A percentile compares a stretch with the other conserved stretches of the same genome.
phyloP scores from a whole-genome alignment of 2,329 filamentous ascomycete genomes.

The Nigrospora osmanthi region DNA sequence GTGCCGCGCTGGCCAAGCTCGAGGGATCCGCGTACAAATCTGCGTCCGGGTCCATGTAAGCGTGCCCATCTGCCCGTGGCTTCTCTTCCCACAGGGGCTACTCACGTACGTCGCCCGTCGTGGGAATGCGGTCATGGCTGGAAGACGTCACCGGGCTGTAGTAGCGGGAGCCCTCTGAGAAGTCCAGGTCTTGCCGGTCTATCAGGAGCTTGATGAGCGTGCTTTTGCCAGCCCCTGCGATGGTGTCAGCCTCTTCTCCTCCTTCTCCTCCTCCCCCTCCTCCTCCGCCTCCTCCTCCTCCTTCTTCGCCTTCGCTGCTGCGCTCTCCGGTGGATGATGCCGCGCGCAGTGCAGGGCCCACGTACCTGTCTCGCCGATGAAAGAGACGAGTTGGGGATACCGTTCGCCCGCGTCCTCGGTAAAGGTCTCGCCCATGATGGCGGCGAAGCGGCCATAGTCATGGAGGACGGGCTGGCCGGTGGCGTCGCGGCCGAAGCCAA shows the following conservation, averaged over 20 bases:
- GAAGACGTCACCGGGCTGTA: conserved; percentile 37
- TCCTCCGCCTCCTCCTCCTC: not conserved
- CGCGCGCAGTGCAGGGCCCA: not conserved
- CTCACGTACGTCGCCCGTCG: conserved; percentile 36
- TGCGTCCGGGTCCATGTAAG: not conserved
- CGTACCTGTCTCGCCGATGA: conserved; percentile 32
- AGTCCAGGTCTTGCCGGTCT: conserved; percentile 20
- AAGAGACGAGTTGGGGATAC: conserved; percentile 32
- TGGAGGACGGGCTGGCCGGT: conserved; percentile 18
- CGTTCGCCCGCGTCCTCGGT: conserved; percentile 16
- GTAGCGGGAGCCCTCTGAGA: conserved; percentile 18
- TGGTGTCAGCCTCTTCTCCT: not conserved
- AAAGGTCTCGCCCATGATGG: conserved; percentile 27
- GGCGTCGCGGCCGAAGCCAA: conserved; percentile 22
- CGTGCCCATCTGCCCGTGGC: too few relatives aligned
- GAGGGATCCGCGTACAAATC: conserved; percentile 41
- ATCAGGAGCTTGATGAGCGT: conserved; percentile 41
- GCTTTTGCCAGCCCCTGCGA: conserved; percentile 36
- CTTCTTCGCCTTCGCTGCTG: too few relatives aligned
- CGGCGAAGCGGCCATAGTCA: conserved; percentile 31
- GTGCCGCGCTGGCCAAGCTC: conserved; percentile 25
- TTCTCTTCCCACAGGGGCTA: too few relatives aligned
- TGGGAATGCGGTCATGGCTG: conserved; percentile 30
- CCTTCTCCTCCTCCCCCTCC: not conserved
- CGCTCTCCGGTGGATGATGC: too few relatives aligned